Base-by-base conservation (phyloP, 148 eudicot species). In the Spergularia bocconei region DNA sequence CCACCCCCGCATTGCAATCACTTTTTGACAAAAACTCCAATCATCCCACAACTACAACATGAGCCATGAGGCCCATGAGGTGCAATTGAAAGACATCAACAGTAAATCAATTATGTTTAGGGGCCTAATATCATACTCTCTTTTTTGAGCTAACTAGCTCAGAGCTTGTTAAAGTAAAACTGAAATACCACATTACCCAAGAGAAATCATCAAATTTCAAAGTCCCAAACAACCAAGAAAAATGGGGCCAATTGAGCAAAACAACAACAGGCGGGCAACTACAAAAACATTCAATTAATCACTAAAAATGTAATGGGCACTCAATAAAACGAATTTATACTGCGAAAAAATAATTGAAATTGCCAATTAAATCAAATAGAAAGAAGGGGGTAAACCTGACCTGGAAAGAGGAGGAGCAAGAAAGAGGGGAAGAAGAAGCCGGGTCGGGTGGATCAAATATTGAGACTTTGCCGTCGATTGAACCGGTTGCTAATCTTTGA, bases 401-500 rank as follows among this genome's bases (percentile, higher is more conserved):
- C 98, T 80, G 85, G 54, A 82, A 78, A 69, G 81, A 86, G 23
- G 80, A 87, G 1, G 81, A 86, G 41, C 80, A 86, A 2, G 89
- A 75, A 69, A 82, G 83, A 55, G 74, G 58, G 74, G 87, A 87
- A 57, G 84, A 92, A 67, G 92, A 88, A 84, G 89, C 82, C 14
- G 89, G 81, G 54, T 90, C 91, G 66, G 82, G 73, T 13, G 96
- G 72, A 70, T 90, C 98, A 77, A 85, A 90, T 29, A 91, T 86
- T 54, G 89, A 70, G 78, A 93, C 72, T 13, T 79, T 71, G 33
- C 98, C 98, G 47, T 86, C 81, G 58, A 69, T 54, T 0, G 89
- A 82, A 23, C 90, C 96, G 73, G 88, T 79, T 10, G 93, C 96
- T 58, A 93, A 76, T 80, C 98, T 85, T 71, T 85, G 88, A 21